These are phyloP conservation scores for Nakazawaea wyomingensis DNA, from an alignment of 805 yeast genomes.

Conservation along the genomic window DNA sequence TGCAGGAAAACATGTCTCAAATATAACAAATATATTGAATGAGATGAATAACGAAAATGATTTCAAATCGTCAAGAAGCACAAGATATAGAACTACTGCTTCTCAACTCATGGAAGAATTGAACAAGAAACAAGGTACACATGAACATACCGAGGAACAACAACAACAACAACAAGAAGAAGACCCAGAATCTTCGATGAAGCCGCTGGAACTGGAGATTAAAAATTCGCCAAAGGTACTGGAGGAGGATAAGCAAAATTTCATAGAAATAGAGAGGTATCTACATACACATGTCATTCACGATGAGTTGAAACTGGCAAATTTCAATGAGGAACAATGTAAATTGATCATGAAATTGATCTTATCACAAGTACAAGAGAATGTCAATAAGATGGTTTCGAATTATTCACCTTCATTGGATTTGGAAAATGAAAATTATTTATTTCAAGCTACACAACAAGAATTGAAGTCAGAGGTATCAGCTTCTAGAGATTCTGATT, in stretches of 20 bases:
- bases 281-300: slow-evolving; percentile 64
- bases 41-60: slow-evolving; percentile 10
- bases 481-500: slow-evolving; percentile 62
- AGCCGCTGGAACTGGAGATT: not conserved
- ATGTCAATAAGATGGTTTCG: slow-evolving; percentile 39
- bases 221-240: not conserved
- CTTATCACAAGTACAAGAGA: slow-evolving; percentile 26
- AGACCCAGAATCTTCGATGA: not conserved
- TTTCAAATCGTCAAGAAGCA: not conserved
- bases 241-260: slow-evolving; percentile 1
- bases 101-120: slow-evolving; percentile 10
- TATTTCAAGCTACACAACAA: slow-evolving; percentile 89
- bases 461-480: slow-evolving; percentile 78
- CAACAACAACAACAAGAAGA: not conserved
- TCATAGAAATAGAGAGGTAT: slow-evolving; percentile 26
- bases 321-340: slow-evolving; percentile 59
- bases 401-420: slow-evolving; percentile 56
- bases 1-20: not conserved
- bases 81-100: slow-evolving; percentile 8
- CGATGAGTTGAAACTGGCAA: slow-evolving; percentile 45
- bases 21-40: slow-evolving; percentile 9
- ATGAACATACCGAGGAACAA: not conserved
- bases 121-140: not conserved
- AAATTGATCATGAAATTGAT: slow-evolving; percentile 50
- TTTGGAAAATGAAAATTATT: slow-evolving; percentile 79